A percentile compares a stretch with the other conserved stretches of the same genome.
Evolutionary conservation across 345 rosid species (phyloP).

Genomic region (Streptanthus diversifolius): DNA sequence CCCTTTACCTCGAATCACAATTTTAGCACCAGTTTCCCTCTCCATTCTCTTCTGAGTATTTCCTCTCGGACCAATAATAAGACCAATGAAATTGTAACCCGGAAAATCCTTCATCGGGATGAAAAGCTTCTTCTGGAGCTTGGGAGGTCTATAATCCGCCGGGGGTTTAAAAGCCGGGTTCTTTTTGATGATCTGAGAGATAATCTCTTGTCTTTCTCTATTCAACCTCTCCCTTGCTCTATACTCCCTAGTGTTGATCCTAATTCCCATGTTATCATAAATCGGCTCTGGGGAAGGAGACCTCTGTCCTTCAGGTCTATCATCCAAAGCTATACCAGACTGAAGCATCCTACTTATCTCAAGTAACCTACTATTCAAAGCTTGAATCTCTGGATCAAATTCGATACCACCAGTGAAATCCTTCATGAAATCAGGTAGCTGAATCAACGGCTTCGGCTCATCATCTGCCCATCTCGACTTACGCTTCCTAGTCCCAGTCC

Average conservation of each 20-base stretch:
- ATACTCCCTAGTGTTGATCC: slow-evolving; percentile 83
- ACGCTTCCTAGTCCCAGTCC: slow-evolving; percentile 62
- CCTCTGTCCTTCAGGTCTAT: slow-evolving; percentile 86
- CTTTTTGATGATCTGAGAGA: slow-evolving; percentile 80
- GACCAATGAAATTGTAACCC: slow-evolving; percentile 85
- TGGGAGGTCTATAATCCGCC: slow-evolving; percentile 91
- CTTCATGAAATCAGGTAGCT: slow-evolving; percentile 89
- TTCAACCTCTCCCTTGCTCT: slow-evolving; percentile 86
- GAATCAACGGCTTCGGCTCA: slow-evolving; percentile 79
- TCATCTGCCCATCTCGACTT: slow-evolving; percentile 94
- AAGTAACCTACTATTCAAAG: slow-evolving; percentile 73
- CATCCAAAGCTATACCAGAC: slow-evolving; percentile 77
- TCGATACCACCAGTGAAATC: slow-evolving; percentile 90
- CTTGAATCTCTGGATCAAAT: slow-evolving; percentile 88
- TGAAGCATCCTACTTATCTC: slow-evolving; percentile 82
- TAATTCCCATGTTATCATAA: slow-evolving; percentile 89
- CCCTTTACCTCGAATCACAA: slow-evolving; percentile 95
- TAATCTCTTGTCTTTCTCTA: slow-evolving; percentile 87
- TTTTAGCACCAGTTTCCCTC: slow-evolving; percentile 92
- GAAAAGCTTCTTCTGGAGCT: slow-evolving; percentile 94
- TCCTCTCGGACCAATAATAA: slow-evolving; percentile 94
- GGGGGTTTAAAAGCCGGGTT: slow-evolving; percentile 98
- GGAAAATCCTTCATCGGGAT: slow-evolving; percentile 94
- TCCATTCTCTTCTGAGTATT: slow-evolving; percentile 99
- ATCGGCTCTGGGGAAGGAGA: slow-evolving; percentile 96